Percentiles rank a stretch among this genome's conserved stretches.
These are phyloP conservation scores for Oropetium thomaeum DNA, from an alignment of 176 grass and related monocot species.

Conservation along the genomic window DNA sequence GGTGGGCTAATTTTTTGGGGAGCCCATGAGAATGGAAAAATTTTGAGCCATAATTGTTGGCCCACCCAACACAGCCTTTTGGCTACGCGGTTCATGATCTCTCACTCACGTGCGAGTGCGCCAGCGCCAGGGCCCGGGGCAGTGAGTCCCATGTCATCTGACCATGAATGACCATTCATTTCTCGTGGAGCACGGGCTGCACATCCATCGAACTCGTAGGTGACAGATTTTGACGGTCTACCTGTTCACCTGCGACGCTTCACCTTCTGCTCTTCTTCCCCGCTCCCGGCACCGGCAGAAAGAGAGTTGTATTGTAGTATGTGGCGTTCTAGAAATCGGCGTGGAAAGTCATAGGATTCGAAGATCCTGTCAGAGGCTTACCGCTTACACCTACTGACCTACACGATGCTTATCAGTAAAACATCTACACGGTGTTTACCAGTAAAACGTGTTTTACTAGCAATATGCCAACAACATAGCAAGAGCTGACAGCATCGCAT, in stretches of 20 bases:
- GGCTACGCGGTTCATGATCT: too few species aligned
- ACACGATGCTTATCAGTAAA: background rate
- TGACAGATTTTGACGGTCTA: slow-evolving; percentile 41
- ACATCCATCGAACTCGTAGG: slow-evolving; percentile 4
- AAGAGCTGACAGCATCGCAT: background rate
- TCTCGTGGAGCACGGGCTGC: slow-evolving; percentile 15
- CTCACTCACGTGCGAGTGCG: too few species aligned
- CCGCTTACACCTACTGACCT: too few species aligned
- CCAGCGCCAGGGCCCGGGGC: too few species aligned
- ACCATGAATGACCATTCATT: slow-evolving; percentile 6
- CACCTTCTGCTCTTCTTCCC: slow-evolving; percentile 11
- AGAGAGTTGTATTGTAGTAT: too few species aligned
- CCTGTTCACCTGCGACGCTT: slow-evolving; percentile 39
- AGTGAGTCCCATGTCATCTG: background rate
- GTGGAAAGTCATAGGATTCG: background rate
- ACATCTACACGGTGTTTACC: too few species aligned
- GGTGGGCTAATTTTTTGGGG: background rate
- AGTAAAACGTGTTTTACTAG: background rate
- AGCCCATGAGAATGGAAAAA: background rate
- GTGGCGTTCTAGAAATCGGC: background rate
- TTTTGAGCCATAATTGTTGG: background rate
- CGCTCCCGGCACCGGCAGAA: background rate
- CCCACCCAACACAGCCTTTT: background rate
- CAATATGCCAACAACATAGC: background rate
- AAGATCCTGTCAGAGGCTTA: background rate